Percentiles rank a stretch among this genome's conserved stretches.
phyloP scores from a whole-genome alignment of 495 filamentous ascomycete genomes.

The Melanomma pulvis-pyrius region DNA sequence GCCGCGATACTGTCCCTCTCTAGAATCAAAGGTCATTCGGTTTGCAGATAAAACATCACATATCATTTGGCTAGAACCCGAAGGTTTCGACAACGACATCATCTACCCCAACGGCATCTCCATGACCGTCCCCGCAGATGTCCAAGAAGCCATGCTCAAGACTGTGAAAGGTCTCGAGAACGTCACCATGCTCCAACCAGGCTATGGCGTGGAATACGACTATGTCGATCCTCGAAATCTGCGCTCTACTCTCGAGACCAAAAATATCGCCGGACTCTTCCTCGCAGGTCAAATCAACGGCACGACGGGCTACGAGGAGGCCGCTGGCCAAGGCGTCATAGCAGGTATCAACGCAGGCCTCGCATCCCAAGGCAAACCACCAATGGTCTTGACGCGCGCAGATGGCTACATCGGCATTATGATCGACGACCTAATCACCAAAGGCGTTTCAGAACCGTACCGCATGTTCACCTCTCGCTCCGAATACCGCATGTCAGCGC shows the following conservation, averaged over 20 bases:
- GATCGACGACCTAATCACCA: conserved; percentile 98
- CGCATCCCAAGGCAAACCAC: conserved; percentile 63
- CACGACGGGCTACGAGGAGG: conserved; percentile 97
- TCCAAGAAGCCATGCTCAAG: conserved; percentile 79
- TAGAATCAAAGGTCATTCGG: conserved; percentile 92
- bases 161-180: conserved; percentile 87
- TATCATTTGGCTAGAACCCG: conserved; percentile 94
- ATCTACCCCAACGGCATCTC: conserved; percentile 97
- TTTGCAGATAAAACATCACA: conserved; percentile 79
- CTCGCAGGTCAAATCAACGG: conserved; percentile 98
- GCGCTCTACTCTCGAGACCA: conserved; percentile 87
- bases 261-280: conserved; percentile 85
- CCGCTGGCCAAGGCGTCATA: conserved; percentile 88
- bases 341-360: conserved; percentile 93
- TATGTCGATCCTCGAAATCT: conserved; percentile 93
- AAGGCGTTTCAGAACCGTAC: conserved; percentile 95
- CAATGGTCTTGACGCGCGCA: conserved; percentile 71
- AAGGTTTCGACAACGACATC: conserved; percentile 87
- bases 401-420: conserved; percentile 98
- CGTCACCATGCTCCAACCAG: conserved; percentile 90
- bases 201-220: conserved; percentile 98
- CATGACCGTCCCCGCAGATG: conserved; percentile 89
- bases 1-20: conserved; percentile 90
- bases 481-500: conserved; percentile 90
- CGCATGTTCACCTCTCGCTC: conserved; percentile 97